Evolutionary conservation across 2,329 filamentous ascomycete genomes (phyloP), one percentile per base, ranked within the genome.

Genomic region (Sclerotiophoma versabilis): DNA sequence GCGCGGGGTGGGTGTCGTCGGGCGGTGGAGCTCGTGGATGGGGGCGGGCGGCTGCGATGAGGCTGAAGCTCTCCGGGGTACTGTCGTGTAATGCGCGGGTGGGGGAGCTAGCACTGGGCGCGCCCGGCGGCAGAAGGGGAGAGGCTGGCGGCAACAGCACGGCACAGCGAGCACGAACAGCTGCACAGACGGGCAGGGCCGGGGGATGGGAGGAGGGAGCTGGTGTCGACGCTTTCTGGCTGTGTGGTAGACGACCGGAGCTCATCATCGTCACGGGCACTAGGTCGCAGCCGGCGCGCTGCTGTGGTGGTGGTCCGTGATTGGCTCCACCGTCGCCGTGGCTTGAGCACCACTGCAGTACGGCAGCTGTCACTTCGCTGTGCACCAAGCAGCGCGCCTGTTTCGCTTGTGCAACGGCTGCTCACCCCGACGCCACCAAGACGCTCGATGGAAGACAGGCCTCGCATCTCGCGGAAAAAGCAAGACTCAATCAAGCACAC

Each of bases 11-110:
- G 29, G 48, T 26, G 46, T 29, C 33, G 38, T 44, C 38, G 14
- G 50, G 30, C 51, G 55, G 55, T 55, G 63, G 59, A 59, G 63
- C 52, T 56, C 53, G 59, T 42, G 49, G 60, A 59, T 44, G 55
- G 56, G 62, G 56, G 47, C 23, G 36, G 58, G 55, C 47, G 65
- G 62, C 68, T 70, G 60, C 56, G 60, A 61, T 60, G 66, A 70
- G 69, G 69, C 68, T 72, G 65, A 55, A 69, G 69, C 63, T 69
- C 56, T 50, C 30, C 20, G 41, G 48, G 59, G 57, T 60, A 44
- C 58, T 66, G 65, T 59, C 58, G 68, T 66, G 64, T 57, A 63
- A 60, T 66, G 41, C 34, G 34, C 53, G 60, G 65, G 64, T 67
- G 59, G 65, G 64, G 68, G 59, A 68, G 70, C 63, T 64, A 57